Conservation (phyloP, 2,329 filamentous ascomycete species). For the Fusarium transvaalense region DNA sequence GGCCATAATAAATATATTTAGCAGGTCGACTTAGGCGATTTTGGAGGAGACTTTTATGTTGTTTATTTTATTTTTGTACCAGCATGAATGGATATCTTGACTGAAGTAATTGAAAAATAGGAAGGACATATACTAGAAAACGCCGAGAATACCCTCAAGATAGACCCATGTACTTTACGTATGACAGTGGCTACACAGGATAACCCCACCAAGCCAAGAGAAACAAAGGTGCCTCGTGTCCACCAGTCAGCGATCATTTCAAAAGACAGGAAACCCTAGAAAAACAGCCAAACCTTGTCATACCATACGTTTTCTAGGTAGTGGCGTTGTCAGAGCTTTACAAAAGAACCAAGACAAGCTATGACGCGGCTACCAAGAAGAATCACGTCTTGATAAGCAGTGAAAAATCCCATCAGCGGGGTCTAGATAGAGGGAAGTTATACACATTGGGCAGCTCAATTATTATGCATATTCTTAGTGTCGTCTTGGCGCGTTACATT, state of each 20-base stretch:
- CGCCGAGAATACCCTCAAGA: neutral
- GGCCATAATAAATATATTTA: too few relatives aligned
- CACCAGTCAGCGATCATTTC: neutral
- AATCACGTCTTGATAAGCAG: conserved; percentile 4
- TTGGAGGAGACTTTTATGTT: too few relatives aligned
- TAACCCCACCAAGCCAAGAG: conserved; percentile 13
- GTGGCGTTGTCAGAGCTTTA: neutral
- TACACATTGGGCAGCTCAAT: conserved; percentile 40
- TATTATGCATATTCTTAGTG: conserved; percentile 37
- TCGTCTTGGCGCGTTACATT: conserved; percentile 41
- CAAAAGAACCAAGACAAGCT: neutral
- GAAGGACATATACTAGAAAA: neutral
- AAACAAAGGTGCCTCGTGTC: conserved; percentile 21
- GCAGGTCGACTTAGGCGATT: too few relatives aligned
- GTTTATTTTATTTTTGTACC: too few relatives aligned
- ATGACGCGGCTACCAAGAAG: neutral
- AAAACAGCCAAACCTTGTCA: neutral
- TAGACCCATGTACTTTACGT: neutral
- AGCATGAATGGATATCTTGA: too few relatives aligned
- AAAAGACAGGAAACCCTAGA: neutral
- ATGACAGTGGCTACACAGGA: neutral
- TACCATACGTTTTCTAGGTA: neutral
- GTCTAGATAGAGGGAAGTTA: conserved; percentile 3
- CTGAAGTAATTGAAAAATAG: too few relatives aligned
- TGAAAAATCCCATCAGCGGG: neutral